A percentile compares a stretch with the other conserved stretches of the same genome.
Conservation (phyloP, 129 eudicot genomes). For the Escallonia rubra region DNA sequence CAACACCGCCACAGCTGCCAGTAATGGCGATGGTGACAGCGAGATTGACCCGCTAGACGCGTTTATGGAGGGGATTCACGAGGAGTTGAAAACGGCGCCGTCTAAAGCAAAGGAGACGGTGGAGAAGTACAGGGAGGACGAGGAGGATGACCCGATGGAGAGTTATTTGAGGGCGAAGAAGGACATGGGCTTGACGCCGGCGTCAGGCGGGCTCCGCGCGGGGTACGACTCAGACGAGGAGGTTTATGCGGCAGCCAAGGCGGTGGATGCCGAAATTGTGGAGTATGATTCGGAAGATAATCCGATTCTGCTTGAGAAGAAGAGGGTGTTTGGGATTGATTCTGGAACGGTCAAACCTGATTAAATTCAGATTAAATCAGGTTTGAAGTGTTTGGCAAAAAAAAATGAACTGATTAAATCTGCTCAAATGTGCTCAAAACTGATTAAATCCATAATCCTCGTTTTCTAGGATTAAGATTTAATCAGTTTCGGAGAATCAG, state of each 20-base stretch:
- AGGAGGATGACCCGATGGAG: constrained; percentile 95
- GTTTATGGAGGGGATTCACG: constrained; percentile 93
- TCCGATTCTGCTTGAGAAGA: constrained; percentile 73
- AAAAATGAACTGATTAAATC: too few relatives aligned
- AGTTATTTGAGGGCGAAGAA: constrained; percentile 81
- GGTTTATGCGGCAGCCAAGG: constrained; percentile 98
- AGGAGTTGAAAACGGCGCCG: constrained; percentile 80
- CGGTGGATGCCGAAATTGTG: constrained; percentile 86
- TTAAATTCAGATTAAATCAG: too few relatives aligned
- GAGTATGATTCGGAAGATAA: constrained; percentile 96
- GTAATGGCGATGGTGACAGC: constrained; percentile 38
- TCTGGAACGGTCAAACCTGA: too few relatives aligned
- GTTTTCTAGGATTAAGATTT: too few relatives aligned
- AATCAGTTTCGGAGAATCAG: too few relatives aligned
- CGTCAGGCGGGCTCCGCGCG: constrained; percentile 73
- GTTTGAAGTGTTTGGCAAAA: too few relatives aligned
- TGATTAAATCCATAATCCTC: too few relatives aligned
- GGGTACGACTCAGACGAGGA: constrained; percentile 97
- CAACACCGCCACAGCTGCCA: constrained; percentile 2
- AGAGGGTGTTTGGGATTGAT: too few relatives aligned
- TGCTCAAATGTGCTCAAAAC: too few relatives aligned
- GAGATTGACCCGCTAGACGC: constrained; percentile 94
- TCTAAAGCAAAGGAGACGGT: constrained; percentile 61
- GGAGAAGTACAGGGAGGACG: constrained; percentile 78
- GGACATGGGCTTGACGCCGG: constrained; percentile 77